These are phyloP conservation scores for Ilyonectria sp. DNA, from an alignment of 2,329 filamentous ascomycete genomes.

Conservation along the genomic window DNA sequence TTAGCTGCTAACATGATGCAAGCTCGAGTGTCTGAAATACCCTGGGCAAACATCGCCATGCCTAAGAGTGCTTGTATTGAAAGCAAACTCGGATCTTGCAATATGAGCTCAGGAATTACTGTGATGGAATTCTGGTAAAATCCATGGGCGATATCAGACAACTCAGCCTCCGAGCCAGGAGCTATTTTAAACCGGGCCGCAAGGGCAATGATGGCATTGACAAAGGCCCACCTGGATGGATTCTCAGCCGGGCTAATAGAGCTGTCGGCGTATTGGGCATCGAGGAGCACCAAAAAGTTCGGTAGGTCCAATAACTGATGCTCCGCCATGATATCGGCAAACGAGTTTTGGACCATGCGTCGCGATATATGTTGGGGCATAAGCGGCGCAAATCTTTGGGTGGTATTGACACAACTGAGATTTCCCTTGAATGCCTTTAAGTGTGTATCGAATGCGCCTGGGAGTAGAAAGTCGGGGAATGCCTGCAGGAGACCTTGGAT, in stretches of 20 bases:
- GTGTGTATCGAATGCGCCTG: neutral
- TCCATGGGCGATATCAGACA: neutral
- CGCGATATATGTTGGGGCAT: neutral
- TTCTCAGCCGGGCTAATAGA: neutral
- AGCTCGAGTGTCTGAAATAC: neutral
- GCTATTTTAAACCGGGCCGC: neutral
- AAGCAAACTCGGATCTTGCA: neutral
- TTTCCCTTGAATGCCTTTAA: neutral
- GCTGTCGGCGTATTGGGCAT: neutral
- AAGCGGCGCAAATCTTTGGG: neutral
- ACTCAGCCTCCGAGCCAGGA: neutral
- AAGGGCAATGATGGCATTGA: neutral
- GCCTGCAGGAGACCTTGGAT: too few relatives aligned
- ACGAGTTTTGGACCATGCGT: slow-evolving; percentile 10
- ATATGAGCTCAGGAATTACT: slow-evolving; percentile 4
- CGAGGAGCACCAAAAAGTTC: neutral
- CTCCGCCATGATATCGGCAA: slow-evolving; percentile 4
- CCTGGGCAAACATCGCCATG: neutral
- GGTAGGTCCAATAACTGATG: slow-evolving; percentile 3
- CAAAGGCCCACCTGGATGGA: neutral
- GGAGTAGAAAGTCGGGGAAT: neutral
- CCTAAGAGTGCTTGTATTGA: slow-evolving; percentile 3
- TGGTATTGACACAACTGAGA: neutral
- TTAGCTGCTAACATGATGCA: neutral
- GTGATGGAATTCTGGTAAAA: slow-evolving; percentile 2